Evolutionary conservation across 768 basidiomycete species (phyloP), one percentile per base, ranked within the genome.

Genomic region (Podaxis rugospora): DNA sequence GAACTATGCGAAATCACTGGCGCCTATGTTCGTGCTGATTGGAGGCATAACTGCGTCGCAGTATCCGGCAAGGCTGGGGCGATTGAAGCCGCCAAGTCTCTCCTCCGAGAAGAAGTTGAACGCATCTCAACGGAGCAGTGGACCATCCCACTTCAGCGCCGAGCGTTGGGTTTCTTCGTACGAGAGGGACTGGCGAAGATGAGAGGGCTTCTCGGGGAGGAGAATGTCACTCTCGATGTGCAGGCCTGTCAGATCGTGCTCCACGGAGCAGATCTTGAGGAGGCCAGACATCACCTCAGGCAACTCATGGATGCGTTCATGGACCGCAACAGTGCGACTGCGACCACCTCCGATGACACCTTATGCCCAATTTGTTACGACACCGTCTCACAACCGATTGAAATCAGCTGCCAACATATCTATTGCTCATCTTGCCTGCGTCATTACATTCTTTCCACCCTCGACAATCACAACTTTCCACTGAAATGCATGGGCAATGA

Each of bases 401-500:
- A 68, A 28, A 72, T 84, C 18, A 72, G 68, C 0, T 86, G 84
- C 61, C 77, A 77, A 6, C 84, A 86, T 64, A 64, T 71, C 10
- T 83, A 82, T 63, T 86, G 84, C 65, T 71, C 75, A 4, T 71
- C 69, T 14, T 86, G 84, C 62, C 62, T 84, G 21, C 74, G 72
- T 9, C 81, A 81, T 64, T 82, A 79, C 64, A 67, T 85, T 40
- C 66, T 69, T 14, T 78, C 77, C 9, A 79, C 80, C 0, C 64
- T 68, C 5, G 76, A 80, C 14, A 68, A 68, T 28, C 74, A 74
- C 62, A 70, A 63, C 0, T 89, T 90, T 72, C 89, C 89, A 0
- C 69, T 91, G 5, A 75, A 67, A 10, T 92, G 90, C 66, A 79
- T 89, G 49, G 89, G 86, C 1, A 72, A 84, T 62, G 82, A 82